A percentile compares a stretch with the other conserved stretches of the same genome.
Evolutionary conservation across 1,284 basidiomycete genomes (phyloP).

Genomic region (Cerioporus squamosus): DNA sequence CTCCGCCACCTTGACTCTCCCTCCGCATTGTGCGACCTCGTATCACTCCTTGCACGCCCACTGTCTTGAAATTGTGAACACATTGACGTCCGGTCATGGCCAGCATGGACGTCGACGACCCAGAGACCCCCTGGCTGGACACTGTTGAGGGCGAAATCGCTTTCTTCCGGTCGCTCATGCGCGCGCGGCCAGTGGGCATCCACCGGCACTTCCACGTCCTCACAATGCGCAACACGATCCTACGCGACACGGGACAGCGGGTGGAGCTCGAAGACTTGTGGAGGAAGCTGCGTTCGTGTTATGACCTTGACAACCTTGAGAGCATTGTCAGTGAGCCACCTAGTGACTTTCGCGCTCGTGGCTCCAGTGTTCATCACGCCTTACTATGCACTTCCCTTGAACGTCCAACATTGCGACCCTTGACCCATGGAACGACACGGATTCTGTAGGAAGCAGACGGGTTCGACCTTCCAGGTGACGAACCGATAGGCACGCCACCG

Average conservation of each 20-base stretch:
- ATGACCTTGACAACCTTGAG: conserved; percentile 80
- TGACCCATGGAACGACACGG: neutral
- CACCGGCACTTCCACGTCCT: conserved; percentile 82
- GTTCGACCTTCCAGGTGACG: conserved; percentile 53
- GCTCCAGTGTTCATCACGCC: neutral
- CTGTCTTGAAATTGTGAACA: no score
- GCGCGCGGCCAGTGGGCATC: conserved; percentile 76
- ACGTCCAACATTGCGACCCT: no score
- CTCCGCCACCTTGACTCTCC: no score
- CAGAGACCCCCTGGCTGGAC: conserved; percentile 49
- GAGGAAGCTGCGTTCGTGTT: conserved; percentile 73
- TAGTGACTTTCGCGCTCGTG: conserved; percentile 14
- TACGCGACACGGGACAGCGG: conserved; percentile 67
- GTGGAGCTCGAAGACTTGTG: conserved; percentile 72
- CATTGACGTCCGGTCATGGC: no score
- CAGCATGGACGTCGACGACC: conserved; percentile 22
- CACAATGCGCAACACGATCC: conserved; percentile 71
- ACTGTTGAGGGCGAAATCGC: conserved; percentile 80
- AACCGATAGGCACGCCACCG: conserved; percentile 46
- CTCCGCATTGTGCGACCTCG: no score
- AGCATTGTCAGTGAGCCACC: conserved; percentile 57
- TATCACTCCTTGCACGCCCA: neutral
- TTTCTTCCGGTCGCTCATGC: conserved; percentile 79
- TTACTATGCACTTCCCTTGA: neutral
- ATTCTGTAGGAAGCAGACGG: conserved; percentile 60